phyloP scores from a whole-genome alignment of 1,139 yeast genomes.

The Hemisphaericaspora subhashii region DNA sequence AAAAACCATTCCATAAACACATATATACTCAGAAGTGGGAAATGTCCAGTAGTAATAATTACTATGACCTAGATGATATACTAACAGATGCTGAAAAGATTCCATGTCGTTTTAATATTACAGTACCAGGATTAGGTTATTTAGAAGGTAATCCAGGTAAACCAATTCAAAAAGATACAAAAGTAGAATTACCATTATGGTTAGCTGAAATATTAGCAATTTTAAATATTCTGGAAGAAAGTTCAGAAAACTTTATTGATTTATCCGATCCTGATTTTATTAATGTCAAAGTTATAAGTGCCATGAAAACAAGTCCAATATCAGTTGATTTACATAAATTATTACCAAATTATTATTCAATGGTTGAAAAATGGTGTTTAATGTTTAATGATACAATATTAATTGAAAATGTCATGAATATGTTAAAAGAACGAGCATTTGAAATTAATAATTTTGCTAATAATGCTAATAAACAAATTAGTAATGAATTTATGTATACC shows the following conservation, averaged over 20 bases:
- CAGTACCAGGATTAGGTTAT: slow-evolving; percentile 84
- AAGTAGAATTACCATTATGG: slow-evolving; percentile 86
- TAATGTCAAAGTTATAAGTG: slow-evolving; percentile 65
- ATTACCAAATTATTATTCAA: slow-evolving; percentile 62
- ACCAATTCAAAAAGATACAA: slow-evolving; percentile 60
- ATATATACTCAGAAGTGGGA: too few relatives aligned
- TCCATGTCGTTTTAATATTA: slow-evolving; percentile 75
- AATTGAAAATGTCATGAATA: slow-evolving; percentile 50
- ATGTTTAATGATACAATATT: slow-evolving; percentile 69
- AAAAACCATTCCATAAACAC: too few relatives aligned
- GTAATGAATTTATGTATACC: slow-evolving; percentile 55
- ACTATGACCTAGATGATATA: slow-evolving; percentile 88
- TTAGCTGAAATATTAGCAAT: slow-evolving; percentile 76
- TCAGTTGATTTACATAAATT: slow-evolving; percentile 69
- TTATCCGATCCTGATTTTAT: slow-evolving; percentile 70
- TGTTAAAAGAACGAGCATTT: slow-evolving; percentile 64
- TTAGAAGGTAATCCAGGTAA: slow-evolving; percentile 81
- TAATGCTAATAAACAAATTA: slow-evolving; percentile 46
- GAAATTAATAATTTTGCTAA: slow-evolving; percentile 73
- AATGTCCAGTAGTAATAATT: slow-evolving; percentile 29
- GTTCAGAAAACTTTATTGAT: slow-evolving; percentile 61
- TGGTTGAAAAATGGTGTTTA: slow-evolving; percentile 73
- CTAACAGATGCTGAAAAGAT: slow-evolving; percentile 69
- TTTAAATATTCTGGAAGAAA: slow-evolving; percentile 38
- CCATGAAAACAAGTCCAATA: slow-evolving; percentile 74